Evolutionary conservation across 495 filamentous ascomycete genomes (phyloP).

Genomic region (Aspergillus indologenus): DNA sequence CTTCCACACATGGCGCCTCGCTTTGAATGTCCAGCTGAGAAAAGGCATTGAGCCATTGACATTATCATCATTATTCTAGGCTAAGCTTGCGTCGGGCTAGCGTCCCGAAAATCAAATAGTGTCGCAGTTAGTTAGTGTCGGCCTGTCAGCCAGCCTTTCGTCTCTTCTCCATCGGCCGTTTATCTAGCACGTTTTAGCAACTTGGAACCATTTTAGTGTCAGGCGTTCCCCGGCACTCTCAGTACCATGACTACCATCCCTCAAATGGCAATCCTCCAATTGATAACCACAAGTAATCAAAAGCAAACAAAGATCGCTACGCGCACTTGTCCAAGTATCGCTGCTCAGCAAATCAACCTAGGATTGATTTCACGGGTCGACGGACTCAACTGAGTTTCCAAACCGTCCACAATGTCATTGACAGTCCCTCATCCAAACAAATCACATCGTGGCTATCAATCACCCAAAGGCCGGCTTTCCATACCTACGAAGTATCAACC

Average conservation of each 20-base stretch:
- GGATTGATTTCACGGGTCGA: too few species aligned
- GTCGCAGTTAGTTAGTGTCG: slow-evolving; percentile 1
- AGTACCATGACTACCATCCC: not conserved
- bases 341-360: too few species aligned
- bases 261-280: not conserved
- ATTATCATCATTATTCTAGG: too few species aligned
- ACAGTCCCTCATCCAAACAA: too few species aligned
- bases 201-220: slow-evolving; percentile 4
- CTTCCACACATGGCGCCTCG: not conserved
- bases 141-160: slow-evolving; percentile 15
- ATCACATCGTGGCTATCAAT: too few species aligned
- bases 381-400: not conserved
- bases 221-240: slow-evolving; percentile 2
- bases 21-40: too few species aligned
- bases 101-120: slow-evolving; percentile 5
- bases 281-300: not conserved
- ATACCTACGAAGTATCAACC: not conserved
- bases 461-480: not conserved
- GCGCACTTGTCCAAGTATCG: too few species aligned
- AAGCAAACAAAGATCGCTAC: not conserved
- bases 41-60: too few species aligned
- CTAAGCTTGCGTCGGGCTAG: not conserved
- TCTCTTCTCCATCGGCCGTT: not conserved
- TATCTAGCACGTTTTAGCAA: not conserved
- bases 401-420: too few species aligned